Evolutionary conservation across 2,329 filamentous ascomycete genomes (phyloP).

Genomic region (Colletotrichum cuscutae): DNA sequence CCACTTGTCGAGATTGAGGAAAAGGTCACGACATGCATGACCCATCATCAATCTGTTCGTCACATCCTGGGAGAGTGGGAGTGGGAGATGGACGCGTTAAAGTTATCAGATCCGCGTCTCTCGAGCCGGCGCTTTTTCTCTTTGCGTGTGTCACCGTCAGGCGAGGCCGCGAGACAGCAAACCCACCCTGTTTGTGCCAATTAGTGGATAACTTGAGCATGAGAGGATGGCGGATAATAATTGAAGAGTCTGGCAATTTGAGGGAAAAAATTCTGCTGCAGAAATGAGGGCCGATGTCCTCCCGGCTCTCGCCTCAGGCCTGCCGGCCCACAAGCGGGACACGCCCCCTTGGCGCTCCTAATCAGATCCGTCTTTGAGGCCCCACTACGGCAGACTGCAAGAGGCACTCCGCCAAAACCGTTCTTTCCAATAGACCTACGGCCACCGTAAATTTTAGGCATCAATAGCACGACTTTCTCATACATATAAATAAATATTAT

Average conservation of each 20-base stretch:
- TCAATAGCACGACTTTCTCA: too few species aligned
- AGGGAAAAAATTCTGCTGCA: slow-evolving; percentile 1
- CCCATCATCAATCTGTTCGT: neutral
- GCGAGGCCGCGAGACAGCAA: neutral
- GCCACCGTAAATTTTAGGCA: too few species aligned
- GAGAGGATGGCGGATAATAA: too few species aligned
- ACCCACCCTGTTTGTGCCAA: neutral
- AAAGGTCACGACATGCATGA: neutral
- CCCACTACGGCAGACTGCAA: too few species aligned
- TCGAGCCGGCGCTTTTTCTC: neutral
- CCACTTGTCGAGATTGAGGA: neutral
- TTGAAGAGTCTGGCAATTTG: neutral
- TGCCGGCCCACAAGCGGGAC: slow-evolving; percentile 27
- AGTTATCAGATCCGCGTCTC: slow-evolving; percentile 32
- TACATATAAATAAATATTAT: too few species aligned
- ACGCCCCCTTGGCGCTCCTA: slow-evolving; percentile 21
- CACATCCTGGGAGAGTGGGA: neutral
- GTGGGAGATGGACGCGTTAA: neutral
- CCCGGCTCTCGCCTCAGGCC: slow-evolving; percentile 9
- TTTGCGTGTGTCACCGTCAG: neutral
- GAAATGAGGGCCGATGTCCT: neutral
- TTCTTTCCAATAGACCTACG: too few species aligned
- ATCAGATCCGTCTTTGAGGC: slow-evolving; percentile 27
- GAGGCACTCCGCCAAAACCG: too few species aligned
- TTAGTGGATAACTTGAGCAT: too few species aligned